These are phyloP conservation scores for Saccharomyces hybrid DNA, from an alignment of 1,139 yeast genomes.

Conservation along the genomic window DNA sequence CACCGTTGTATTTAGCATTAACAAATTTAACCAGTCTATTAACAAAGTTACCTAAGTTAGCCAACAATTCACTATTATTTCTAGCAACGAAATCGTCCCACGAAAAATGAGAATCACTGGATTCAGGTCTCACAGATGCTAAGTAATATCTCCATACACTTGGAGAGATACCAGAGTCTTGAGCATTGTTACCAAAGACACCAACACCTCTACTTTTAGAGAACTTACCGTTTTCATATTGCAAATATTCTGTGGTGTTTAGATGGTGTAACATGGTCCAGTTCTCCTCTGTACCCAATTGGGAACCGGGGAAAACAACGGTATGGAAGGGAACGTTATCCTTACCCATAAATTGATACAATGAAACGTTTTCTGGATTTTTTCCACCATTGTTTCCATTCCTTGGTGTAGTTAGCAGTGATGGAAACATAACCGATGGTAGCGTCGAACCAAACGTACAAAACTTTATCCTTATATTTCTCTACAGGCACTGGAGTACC, in stretches of 20 bases:
- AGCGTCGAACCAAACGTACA: conserved; percentile 98
- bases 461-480: conserved; percentile 74
- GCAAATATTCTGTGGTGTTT: conserved; percentile 91
- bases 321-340: conserved; percentile 98
- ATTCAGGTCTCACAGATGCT: conserved; percentile 88
- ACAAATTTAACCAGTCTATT: conserved; percentile 88
- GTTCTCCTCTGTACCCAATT: conserved; percentile 74
- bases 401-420: conserved; percentile 84
- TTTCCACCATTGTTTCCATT: conserved; percentile 89
- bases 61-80: conserved; percentile 86
- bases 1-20: conserved; percentile 85
- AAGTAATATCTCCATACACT: conserved; percentile 97
- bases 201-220: conserved; percentile 95
- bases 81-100: conserved; percentile 94
- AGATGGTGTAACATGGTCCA: conserved; percentile 92
- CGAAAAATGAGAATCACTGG: conserved; percentile 91
- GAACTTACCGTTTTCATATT: conserved; percentile 95
- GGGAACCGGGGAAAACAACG: conserved; percentile 91
- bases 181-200: conserved; percentile 95
- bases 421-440: conserved; percentile 93
- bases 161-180: conserved; percentile 82
- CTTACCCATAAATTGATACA: conserved; percentile 98
- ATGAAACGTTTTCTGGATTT: conserved; percentile 71
- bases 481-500: conserved; percentile 95
- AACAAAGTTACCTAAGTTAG: conserved; percentile 93